phyloP scores from a whole-genome alignment of 2,329 filamentous ascomycete genomes.

The Tolypocladium inflatum region DNA sequence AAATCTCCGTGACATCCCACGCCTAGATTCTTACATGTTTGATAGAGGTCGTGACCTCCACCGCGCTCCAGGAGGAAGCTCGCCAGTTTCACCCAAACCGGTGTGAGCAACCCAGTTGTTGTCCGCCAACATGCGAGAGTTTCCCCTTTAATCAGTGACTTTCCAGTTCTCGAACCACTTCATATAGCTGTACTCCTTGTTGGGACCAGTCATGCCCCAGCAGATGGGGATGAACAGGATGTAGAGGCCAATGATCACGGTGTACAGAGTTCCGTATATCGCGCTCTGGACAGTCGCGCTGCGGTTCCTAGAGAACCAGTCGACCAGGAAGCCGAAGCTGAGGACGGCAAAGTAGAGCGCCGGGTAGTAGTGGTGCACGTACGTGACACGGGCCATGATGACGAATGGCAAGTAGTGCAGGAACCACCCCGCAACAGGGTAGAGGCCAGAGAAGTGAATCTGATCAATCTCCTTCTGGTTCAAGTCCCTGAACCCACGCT shows the following conservation, averaged over 20 bases:
- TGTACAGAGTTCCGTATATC: conserved; percentile 68
- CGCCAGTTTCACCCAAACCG: neutral
- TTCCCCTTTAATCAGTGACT: conserved; percentile 51
- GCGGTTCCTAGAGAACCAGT: conserved; percentile 69
- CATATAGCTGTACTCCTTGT: conserved; percentile 78
- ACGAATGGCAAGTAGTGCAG: conserved; percentile 94
- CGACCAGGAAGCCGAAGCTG: conserved; percentile 74
- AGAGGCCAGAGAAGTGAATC: conserved; percentile 87
- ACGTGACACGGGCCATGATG: conserved; percentile 96
- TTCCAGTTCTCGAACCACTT: conserved; percentile 90
- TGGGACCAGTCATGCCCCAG: conserved; percentile 87
- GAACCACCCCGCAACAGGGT: conserved; percentile 89
- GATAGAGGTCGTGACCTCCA: neutral
- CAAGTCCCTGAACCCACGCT: conserved; percentile 84
- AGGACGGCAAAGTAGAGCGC: conserved; percentile 96
- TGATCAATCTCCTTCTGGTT: conserved; percentile 75
- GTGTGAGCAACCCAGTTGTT: neutral
- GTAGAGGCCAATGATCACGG: conserved; percentile 69
- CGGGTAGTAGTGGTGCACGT: conserved; percentile 98
- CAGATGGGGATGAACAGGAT: conserved; percentile 86
- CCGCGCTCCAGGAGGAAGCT: neutral
- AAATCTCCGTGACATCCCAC: conserved; percentile 7
- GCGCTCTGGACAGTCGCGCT: conserved; percentile 53
- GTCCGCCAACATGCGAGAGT: conserved; percentile 1
- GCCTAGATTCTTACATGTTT: conserved; percentile 7